Evolutionary conservation across 1,284 basidiomycete genomes (phyloP).

Genomic region (Ganoderma sp.): DNA sequence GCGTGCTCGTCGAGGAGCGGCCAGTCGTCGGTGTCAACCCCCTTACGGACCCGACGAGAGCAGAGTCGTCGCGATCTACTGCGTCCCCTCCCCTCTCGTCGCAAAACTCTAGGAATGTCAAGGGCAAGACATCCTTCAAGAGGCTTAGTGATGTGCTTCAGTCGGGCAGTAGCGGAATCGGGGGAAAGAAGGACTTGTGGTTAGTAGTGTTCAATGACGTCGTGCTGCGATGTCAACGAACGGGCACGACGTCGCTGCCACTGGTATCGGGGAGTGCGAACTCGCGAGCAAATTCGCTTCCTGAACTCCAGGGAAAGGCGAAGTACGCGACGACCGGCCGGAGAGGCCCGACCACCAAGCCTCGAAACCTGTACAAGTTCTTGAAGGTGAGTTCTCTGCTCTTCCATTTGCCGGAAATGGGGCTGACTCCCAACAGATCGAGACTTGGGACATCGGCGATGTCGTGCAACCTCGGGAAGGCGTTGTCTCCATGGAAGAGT

Average conservation of each 20-base stretch:
- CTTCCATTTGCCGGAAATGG: constrained; percentile 12
- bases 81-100: constrained; percentile 56
- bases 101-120: constrained; percentile 60
- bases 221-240: constrained; percentile 88
- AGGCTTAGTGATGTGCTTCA: constrained; percentile 83
- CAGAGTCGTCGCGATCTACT: constrained; percentile 37
- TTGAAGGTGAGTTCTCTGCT: constrained; percentile 63
- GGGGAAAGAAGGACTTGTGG: constrained; percentile 90
- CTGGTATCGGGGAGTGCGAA: constrained; percentile 72
- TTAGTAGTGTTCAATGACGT: constrained; percentile 96
- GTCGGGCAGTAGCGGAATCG: constrained; percentile 56
- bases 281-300: constrained; percentile 71
- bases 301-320: constrained; percentile 79
- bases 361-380: constrained; percentile 91
- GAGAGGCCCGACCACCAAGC: constrained; percentile 72
- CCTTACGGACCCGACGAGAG: constrained; percentile 38
- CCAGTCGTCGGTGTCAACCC: constrained; percentile 43
- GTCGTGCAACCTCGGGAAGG: constrained; percentile 74
- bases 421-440: constrained; percentile 58
- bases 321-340: constrained; percentile 81
- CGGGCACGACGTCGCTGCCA: constrained; percentile 88
- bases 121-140: constrained; percentile 83
- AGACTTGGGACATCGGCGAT: constrained; percentile 87
- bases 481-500: constrained; percentile 87
- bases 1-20: constrained; percentile 86